Conservation (phyloP, 1,139 yeast species). For the Pichia sp. region DNA sequence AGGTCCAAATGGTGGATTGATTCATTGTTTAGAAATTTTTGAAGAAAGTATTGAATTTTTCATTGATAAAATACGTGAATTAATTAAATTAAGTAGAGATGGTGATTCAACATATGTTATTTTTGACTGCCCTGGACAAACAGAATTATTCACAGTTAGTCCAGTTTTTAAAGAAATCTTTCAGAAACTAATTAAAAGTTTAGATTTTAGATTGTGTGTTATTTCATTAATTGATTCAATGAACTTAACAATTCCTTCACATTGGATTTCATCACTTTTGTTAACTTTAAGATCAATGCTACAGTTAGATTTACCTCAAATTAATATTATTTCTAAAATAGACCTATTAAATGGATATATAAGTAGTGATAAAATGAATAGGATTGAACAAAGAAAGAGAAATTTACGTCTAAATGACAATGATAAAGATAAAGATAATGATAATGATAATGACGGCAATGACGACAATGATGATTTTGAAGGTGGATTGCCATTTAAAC, state of each 20-base stretch:
- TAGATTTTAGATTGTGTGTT: conserved; percentile 73
- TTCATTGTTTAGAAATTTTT: conserved; percentile 77
- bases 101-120: conserved; percentile 64
- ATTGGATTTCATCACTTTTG: conserved; percentile 77
- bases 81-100: conserved; percentile 38
- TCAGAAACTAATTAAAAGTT: conserved; percentile 56
- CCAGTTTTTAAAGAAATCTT: conserved; percentile 74
- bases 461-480: conserved; percentile 30
- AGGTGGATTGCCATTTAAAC: conserved; percentile 53
- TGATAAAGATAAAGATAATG: conserved; percentile 9
- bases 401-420: neutral
- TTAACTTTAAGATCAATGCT: conserved; percentile 88
- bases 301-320: conserved; percentile 86
- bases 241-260: conserved; percentile 81
- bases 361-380: conserved; percentile 27
- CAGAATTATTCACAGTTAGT: conserved; percentile 89
- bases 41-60: conserved; percentile 45
- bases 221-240: conserved; percentile 84
- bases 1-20: conserved; percentile 95
- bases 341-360: conserved; percentile 66
- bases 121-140: conserved; percentile 98
- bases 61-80: conserved; percentile 47
- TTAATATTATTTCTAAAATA: conserved; percentile 85
- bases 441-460: conserved; percentile 7
- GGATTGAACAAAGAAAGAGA: conserved; percentile 16